Percentiles rank a stretch among this genome's conserved stretches.
Evolutionary conservation across 1,284 basidiomycete species (phyloP).

Genomic region (Cronartium quercuum): DNA sequence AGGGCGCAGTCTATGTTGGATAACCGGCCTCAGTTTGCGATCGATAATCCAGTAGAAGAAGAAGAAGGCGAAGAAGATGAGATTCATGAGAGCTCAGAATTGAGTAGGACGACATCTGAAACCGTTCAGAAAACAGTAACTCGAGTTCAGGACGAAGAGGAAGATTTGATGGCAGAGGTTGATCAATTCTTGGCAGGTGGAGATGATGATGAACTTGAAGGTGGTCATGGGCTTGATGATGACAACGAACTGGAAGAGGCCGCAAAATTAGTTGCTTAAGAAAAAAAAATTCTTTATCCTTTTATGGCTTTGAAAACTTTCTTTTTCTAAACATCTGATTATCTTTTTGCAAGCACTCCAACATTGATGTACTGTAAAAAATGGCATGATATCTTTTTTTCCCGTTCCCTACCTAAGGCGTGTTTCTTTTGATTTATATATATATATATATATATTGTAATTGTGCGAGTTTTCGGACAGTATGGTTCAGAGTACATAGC

Average conservation of each 20-base stretch:
- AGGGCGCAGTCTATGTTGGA: constrained; percentile 74
- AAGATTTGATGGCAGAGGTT: constrained; percentile 78
- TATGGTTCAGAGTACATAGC: too few relatives aligned
- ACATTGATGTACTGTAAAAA: too few relatives aligned
- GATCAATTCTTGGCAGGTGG: constrained; percentile 44
- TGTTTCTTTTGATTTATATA: too few relatives aligned
- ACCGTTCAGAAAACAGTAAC: constrained; percentile 49
- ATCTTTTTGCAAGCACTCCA: too few relatives aligned
- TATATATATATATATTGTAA: too few relatives aligned
- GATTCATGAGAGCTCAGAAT: constrained; percentile 5
- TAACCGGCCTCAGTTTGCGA: constrained; percentile 84
- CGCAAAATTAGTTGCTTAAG: constrained; percentile 20
- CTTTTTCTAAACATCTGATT: too few relatives aligned
- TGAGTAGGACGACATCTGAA: constrained; percentile 34
- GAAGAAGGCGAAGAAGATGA: constrained; percentile 68
- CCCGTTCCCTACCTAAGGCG: too few relatives aligned
- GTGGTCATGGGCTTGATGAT: constrained; percentile 14
- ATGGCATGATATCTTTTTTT: too few relatives aligned
- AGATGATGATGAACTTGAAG: constrained; percentile 30
- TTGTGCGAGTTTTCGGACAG: too few relatives aligned
- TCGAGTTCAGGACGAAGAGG: constrained; percentile 56
- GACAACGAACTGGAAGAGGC: constrained; percentile 32
- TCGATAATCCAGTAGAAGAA: constrained; percentile 72
- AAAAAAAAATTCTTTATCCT: background rate
- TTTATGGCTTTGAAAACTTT: too few relatives aligned